phyloP scores from a whole-genome alignment of 768 basidiomycete genomes.

The Coprinopsis marcescibilis region DNA sequence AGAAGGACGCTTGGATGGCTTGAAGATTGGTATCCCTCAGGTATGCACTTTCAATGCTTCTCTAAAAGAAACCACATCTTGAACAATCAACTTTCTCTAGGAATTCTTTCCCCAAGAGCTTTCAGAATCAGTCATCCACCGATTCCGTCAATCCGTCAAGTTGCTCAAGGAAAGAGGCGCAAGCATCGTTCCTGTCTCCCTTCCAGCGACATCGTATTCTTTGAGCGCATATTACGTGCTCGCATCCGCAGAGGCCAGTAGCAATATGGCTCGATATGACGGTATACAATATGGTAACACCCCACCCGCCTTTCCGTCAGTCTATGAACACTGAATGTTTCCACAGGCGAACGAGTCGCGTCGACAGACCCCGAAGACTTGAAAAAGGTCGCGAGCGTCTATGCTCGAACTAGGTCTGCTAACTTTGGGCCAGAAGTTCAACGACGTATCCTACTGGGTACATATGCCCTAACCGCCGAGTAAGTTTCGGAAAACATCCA shows the following conservation, averaged over 20 bases:
- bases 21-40: conserved; percentile 74
- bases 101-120: conserved; percentile 82
- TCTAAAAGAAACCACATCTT: not conserved
- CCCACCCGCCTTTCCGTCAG: not conserved
- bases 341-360: conserved; percentile 45
- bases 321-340: not conserved
- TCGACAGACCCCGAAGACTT: conserved; percentile 36
- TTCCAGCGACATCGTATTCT: conserved; percentile 64
- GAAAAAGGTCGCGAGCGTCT: conserved; percentile 49
- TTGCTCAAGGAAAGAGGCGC: conserved; percentile 50
- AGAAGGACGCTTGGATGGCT: conserved; percentile 32
- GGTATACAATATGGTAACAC: conserved; percentile 75
- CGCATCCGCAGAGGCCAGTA: conserved; percentile 89
- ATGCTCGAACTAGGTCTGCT: conserved; percentile 58
- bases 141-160: conserved; percentile 41
- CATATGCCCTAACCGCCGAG: conserved; percentile 90
- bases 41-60: conserved; percentile 27
- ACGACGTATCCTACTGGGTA: conserved; percentile 83
- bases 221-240: conserved; percentile 96
- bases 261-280: conserved; percentile 86
- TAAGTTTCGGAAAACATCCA: conserved; percentile 31
- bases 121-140: conserved; percentile 34
- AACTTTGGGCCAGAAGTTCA: conserved; percentile 84
- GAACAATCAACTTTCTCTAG: conserved; percentile 23
- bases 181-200: conserved; percentile 60